phyloP scores from a whole-genome alignment of 768 basidiomycete species.

The Mrakia gelida region DNA sequence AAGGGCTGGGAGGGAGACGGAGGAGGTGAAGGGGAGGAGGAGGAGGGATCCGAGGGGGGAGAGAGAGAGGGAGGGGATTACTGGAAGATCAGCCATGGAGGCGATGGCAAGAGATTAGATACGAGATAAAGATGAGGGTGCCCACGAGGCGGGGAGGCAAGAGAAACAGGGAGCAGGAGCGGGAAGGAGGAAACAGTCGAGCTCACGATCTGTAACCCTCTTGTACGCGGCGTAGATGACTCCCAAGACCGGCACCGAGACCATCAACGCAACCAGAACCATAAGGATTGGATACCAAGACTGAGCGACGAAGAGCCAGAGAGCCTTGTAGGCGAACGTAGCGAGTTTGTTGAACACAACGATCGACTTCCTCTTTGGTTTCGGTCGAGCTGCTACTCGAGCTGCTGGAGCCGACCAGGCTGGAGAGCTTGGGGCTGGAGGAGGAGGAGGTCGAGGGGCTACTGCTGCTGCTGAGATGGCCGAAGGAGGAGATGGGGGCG shows the following conservation, averaged over 20 bases:
- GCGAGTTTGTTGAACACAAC: background rate
- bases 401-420: background rate
- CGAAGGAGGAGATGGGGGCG: background rate
- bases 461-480: background rate
- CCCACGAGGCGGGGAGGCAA: background rate
- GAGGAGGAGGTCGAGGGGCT: background rate
- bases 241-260: background rate
- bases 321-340: background rate
- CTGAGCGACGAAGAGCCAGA: background rate
- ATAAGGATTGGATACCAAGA: slow-evolving; percentile 7
- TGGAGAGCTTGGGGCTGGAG: background rate
- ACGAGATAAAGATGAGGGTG: background rate
- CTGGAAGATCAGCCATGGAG: too few species aligned
- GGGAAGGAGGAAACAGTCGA: background rate
- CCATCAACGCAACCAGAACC: background rate
- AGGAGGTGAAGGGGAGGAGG: background rate
- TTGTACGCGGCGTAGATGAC: background rate
- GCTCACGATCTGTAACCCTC: background rate
- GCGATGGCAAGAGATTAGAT: too few species aligned
- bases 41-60: background rate
- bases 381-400: background rate
- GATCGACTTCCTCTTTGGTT: background rate
- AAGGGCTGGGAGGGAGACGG: background rate
- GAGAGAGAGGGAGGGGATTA: background rate
- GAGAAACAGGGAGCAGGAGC: background rate